phyloP scores from a whole-genome alignment of 106 monocot species.

The Dioscorea zingiberensis region DNA sequence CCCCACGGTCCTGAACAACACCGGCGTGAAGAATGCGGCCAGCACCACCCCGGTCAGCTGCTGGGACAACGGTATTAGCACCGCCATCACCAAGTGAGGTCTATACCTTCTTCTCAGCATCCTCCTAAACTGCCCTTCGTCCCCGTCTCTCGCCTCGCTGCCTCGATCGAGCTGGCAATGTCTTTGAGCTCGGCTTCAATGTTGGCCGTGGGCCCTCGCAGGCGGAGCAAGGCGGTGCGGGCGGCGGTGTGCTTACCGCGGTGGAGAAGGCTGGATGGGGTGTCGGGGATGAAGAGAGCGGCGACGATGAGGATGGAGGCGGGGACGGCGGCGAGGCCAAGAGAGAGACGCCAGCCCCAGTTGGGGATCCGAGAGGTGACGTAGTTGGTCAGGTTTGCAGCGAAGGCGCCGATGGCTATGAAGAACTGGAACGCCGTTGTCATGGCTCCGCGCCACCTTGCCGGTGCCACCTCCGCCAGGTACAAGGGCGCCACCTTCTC shows the following conservation, averaged over 20 bases:
- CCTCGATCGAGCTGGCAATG: slow-evolving; percentile 5
- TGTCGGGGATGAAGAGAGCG: too few relatives aligned
- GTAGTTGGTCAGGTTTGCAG: slow-evolving; percentile 31
- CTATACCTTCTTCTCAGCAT: slow-evolving; percentile 24
- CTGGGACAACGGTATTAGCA: slow-evolving; percentile 31
- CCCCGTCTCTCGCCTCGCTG: slow-evolving; percentile 1
- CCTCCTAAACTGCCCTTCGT: slow-evolving; percentile 20
- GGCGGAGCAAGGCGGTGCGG: slow-evolving; percentile 9
- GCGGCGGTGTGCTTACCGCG: slow-evolving; percentile 20
- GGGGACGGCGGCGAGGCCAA: too few relatives aligned
- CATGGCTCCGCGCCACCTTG: slow-evolving; percentile 29
- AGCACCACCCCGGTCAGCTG: slow-evolving; percentile 40
- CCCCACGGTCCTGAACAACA: slow-evolving; percentile 33
- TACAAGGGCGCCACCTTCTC: slow-evolving; percentile 48
- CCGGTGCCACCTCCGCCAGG: slow-evolving; percentile 39
- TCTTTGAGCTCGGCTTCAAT: slow-evolving; percentile 26
- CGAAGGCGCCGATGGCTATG: slow-evolving; percentile 23
- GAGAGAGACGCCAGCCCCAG: too few relatives aligned
- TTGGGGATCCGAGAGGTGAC: too few relatives aligned
- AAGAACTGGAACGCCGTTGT: slow-evolving; percentile 29
- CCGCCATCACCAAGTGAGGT: slow-evolving; percentile 36
- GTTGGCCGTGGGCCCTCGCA: too few relatives aligned
- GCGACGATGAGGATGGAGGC: too few relatives aligned
- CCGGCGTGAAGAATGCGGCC: slow-evolving; percentile 29
- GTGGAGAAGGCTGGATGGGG: slow-evolving; percentile 36